Conservation (phyloP, 1,284 basidiomycete species). For the Pseudozyma thailandica region DNA sequence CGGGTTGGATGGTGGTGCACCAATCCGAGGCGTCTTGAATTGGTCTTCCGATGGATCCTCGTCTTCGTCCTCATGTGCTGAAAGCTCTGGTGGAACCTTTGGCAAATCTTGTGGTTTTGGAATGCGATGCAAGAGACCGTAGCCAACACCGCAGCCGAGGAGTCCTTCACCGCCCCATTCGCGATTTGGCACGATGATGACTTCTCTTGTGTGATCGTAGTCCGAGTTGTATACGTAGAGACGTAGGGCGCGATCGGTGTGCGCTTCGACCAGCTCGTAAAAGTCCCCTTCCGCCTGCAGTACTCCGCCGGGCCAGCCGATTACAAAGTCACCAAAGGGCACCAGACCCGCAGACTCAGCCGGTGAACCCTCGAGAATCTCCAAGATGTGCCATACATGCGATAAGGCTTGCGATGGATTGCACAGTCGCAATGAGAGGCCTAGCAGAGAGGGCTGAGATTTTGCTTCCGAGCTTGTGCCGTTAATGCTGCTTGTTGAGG, state of each 20-base stretch:
- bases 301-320: constrained; percentile 94
- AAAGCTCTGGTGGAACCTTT: constrained; percentile 39
- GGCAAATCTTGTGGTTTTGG: constrained; percentile 56
- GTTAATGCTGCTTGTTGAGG: constrained; percentile 49
- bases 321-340: constrained; percentile 87
- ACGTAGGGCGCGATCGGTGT: constrained; percentile 88
- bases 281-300: constrained; percentile 88
- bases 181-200: constrained; percentile 60
- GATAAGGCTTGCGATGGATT: constrained; percentile 57
- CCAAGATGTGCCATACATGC: constrained; percentile 90
- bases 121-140: constrained; percentile 61
- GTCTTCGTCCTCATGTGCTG: constrained; percentile 11
- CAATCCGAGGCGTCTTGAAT: constrained; percentile 33
- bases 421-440: constrained; percentile 89
- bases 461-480: constrained; percentile 31
- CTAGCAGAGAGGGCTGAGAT: constrained; percentile 78
- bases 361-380: constrained; percentile 93
- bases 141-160: constrained; percentile 64
- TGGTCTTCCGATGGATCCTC: constrained; percentile 24
- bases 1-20: constrained; percentile 23
- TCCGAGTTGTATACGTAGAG: constrained; percentile 97
- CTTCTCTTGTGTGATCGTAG: constrained; percentile 76
- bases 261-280: constrained; percentile 93
- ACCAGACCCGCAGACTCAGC: constrained; percentile 83
- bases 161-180: constrained; percentile 66